Percentiles rank a stretch among this genome's conserved stretches.
These are phyloP conservation scores for Echinosophora koreensis DNA, from an alignment of 306 rosid species.

Conservation along the genomic window DNA sequence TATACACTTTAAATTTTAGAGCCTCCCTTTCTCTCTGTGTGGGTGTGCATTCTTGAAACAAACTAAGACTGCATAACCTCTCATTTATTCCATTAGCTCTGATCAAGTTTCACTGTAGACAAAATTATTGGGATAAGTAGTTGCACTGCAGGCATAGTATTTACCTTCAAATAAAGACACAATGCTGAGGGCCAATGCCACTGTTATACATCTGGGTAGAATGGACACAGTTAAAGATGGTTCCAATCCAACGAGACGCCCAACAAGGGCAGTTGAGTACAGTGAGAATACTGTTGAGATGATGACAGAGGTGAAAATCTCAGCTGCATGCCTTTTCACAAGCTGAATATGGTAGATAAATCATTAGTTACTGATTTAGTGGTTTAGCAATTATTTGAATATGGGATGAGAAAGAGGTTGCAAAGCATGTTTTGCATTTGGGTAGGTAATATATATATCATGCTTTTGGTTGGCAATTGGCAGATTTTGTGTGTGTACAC, in stretches of 20 bases:
- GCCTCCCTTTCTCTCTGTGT: neutral
- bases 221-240: slow-evolving; percentile 86
- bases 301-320: slow-evolving; percentile 94
- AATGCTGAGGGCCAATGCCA: slow-evolving; percentile 96
- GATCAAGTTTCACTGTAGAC: neutral
- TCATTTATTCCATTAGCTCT: slow-evolving; percentile 4
- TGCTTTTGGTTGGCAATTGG: slow-evolving; percentile 7
- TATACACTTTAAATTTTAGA: slow-evolving; percentile 3
- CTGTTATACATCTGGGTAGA: slow-evolving; percentile 93
- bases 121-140: slow-evolving; percentile 27
- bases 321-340: slow-evolving; percentile 96
- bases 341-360: slow-evolving; percentile 66
- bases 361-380: slow-evolving; percentile 19
- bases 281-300: slow-evolving; percentile 82
- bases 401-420: slow-evolving; percentile 5
- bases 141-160: slow-evolving; percentile 6
- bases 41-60: neutral
- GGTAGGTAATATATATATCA: slow-evolving; percentile 28
- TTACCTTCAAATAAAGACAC: slow-evolving; percentile 94
- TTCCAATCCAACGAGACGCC: slow-evolving; percentile 87
- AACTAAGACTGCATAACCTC: neutral
- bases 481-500: neutral
- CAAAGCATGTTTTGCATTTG: slow-evolving; percentile 1
- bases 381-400: slow-evolving; percentile 23
- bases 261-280: slow-evolving; percentile 93